A percentile compares a stretch with the other conserved stretches of the same genome.
Evolutionary conservation across 2,329 filamentous ascomycete species (phyloP).

Genomic region (Samsoniella hepiali): DNA sequence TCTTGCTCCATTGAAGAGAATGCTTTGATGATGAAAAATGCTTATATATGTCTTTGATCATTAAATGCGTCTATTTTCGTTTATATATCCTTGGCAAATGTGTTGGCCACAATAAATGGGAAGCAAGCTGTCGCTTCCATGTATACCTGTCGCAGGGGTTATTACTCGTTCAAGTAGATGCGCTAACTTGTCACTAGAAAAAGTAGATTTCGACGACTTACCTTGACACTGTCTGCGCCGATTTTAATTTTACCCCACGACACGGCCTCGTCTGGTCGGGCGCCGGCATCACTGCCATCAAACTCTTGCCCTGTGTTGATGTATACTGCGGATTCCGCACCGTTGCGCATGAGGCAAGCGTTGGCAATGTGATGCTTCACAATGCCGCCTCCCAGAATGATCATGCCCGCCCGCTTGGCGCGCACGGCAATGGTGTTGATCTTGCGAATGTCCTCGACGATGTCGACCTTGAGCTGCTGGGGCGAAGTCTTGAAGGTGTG

Average conservation of each 20-base stretch:
- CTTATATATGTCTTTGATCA: neutral
- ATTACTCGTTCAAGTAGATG: neutral
- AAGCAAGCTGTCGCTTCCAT: slow-evolving; percentile 63
- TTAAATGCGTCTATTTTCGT: slow-evolving; percentile 17
- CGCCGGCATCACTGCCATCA: slow-evolving; percentile 93
- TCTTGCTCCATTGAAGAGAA: neutral
- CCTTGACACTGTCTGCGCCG: slow-evolving; percentile 85
- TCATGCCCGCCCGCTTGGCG: slow-evolving; percentile 88
- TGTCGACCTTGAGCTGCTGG: slow-evolving; percentile 76
- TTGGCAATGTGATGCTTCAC: slow-evolving; percentile 99
- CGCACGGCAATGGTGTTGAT: slow-evolving; percentile 91
- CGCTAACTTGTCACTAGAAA: neutral
- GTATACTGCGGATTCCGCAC: slow-evolving; percentile 93
- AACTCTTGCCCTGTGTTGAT: slow-evolving; percentile 98
- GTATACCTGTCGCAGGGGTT: slow-evolving; percentile 48
- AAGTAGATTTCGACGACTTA: slow-evolving; percentile 34
- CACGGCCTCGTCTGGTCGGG: slow-evolving; percentile 90
- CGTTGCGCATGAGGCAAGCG: slow-evolving; percentile 95
- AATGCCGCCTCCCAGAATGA: slow-evolving; percentile 90
- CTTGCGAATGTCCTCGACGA: slow-evolving; percentile 87
- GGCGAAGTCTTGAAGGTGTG: slow-evolving; percentile 92
- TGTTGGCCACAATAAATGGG: slow-evolving; percentile 64
- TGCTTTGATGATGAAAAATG: neutral
- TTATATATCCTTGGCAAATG: slow-evolving; percentile 55
- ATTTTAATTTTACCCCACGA: slow-evolving; percentile 98